Evolutionary conservation across 2,329 filamentous ascomycete genomes (phyloP).

Genomic region (Thielaviopsis punctulata): DNA sequence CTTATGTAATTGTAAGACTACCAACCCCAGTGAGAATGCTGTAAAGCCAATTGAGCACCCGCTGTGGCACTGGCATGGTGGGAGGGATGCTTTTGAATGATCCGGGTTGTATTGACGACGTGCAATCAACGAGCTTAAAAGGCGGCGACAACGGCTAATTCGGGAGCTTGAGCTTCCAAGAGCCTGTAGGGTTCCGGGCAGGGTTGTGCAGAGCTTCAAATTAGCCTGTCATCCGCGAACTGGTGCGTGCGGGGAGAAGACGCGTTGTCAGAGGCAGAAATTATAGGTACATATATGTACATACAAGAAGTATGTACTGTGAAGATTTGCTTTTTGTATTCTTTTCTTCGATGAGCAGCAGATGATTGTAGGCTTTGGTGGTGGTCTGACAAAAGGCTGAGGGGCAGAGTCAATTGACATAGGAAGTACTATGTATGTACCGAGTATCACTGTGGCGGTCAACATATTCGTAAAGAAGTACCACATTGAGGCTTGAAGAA

Average conservation of each 20-base stretch:
- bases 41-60: constrained; percentile 89
- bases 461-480: not conserved
- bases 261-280: not conserved
- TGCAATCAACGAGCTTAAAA: not conserved
- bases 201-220: not conserved
- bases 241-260: not conserved
- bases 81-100: not conserved
- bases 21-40: constrained; percentile 65
- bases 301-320: no score
- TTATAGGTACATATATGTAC: no score
- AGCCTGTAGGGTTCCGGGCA: not conserved
- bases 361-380: no score
- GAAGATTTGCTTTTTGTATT: no score
- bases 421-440: not conserved
- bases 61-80: constrained; percentile 61
- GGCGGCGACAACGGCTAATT: not conserved
- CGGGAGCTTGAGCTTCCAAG: not conserved
- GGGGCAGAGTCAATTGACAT: not conserved
- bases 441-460: not conserved
- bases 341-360: no score
- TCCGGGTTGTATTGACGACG: not conserved
- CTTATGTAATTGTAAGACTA: not conserved
- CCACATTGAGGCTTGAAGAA: not conserved
- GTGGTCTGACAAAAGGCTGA: not conserved
- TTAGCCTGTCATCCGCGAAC: not conserved